Conservation (phyloP, 1,284 basidiomycete species). For the Somion occarium region DNA sequence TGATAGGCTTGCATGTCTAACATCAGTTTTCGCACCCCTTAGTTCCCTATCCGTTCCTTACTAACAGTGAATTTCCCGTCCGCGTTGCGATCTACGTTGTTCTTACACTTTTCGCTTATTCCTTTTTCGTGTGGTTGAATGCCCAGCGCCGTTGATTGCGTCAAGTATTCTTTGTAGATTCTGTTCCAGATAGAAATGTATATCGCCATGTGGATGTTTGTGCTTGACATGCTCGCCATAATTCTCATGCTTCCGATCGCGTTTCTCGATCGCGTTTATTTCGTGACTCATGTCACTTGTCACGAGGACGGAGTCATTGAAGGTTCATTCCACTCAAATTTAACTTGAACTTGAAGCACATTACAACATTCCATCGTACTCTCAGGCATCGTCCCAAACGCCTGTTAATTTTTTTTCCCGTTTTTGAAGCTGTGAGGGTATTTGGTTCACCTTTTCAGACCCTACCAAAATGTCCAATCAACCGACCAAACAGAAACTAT, state of each 20-base stretch:
- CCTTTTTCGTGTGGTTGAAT: constrained; percentile 56
- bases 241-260: no score
- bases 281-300: no score
- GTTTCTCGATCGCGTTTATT: background rate
- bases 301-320: background rate
- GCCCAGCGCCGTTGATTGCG: constrained; percentile 28
- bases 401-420: background rate
- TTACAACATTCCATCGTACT: background rate
- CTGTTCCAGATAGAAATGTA: background rate
- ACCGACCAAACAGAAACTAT: constrained; percentile 77
- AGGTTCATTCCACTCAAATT: no score
- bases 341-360: background rate
- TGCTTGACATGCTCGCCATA: no score
- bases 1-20: constrained; percentile 41
- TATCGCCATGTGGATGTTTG: background rate
- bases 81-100: constrained; percentile 61
- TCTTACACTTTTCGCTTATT: constrained; percentile 46
- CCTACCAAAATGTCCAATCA: constrained; percentile 41
- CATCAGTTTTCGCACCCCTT: constrained; percentile 72
- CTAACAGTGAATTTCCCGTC: constrained; percentile 44
- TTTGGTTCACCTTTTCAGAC: background rate
- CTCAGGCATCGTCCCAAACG: background rate
- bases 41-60: constrained; percentile 85
- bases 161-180: background rate
- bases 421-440: background rate